Percentiles rank a stretch among this genome's conserved stretches.
These are phyloP conservation scores for Yamagishiella unicocca DNA, from an alignment of 139 green algal species.

Conservation along the genomic window DNA sequence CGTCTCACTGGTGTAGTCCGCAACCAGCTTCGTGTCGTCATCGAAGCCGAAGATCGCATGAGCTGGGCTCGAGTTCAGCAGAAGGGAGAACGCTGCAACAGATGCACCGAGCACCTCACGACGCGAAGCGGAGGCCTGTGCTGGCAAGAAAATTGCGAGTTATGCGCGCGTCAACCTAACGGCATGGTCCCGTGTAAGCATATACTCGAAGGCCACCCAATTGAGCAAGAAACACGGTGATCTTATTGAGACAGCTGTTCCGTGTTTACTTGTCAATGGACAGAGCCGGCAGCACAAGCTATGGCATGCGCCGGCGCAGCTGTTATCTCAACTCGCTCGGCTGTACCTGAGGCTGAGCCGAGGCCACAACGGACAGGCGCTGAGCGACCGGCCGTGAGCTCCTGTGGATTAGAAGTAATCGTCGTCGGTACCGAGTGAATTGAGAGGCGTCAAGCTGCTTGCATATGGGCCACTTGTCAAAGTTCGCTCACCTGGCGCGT, in stretches of 20 bases:
- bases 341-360: constrained; percentile 19
- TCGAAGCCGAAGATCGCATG: constrained; percentile 78
- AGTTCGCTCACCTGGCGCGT: constrained; percentile 3
- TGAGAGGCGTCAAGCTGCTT: background rate
- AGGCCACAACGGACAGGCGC: constrained; percentile 29
- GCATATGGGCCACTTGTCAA: constrained; percentile 4
- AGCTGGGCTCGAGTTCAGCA: constrained; percentile 61
- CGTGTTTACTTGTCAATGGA: too few relatives aligned
- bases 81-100: background rate
- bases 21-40: constrained; percentile 52
- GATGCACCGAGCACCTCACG: constrained; percentile 46
- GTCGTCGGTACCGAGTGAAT: background rate
- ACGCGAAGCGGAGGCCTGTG: background rate
- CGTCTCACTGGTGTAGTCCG: constrained; percentile 68
- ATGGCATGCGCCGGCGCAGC: background rate
- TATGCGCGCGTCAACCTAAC: background rate
- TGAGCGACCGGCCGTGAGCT: background rate
- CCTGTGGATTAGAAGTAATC: background rate
- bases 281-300: background rate
- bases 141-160: background rate
- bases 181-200: background rate
- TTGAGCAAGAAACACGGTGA: too few relatives aligned
- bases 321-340: background rate
- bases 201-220: too few relatives aligned
- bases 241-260: too few relatives aligned